Evolutionary conservation across 2,329 filamentous ascomycete genomes (phyloP).

Genomic region (Stylonectria norvegica): DNA sequence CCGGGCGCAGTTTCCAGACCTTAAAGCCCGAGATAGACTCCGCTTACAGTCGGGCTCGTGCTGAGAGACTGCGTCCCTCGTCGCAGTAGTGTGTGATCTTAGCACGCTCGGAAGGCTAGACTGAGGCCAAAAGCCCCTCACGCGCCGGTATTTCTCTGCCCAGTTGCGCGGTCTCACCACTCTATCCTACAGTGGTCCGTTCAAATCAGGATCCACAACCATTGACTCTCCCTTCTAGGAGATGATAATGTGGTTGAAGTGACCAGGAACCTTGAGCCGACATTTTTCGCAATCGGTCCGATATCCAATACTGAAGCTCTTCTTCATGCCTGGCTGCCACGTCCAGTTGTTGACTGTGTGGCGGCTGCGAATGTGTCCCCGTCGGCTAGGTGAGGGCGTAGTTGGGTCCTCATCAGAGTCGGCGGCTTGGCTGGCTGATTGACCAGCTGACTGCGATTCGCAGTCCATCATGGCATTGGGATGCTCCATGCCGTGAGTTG

Average conservation of each 20-base stretch:
- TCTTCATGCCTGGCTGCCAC: constrained; percentile 61
- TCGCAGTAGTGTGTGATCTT: too few relatives aligned
- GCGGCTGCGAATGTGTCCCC: constrained; percentile 55
- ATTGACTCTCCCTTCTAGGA: constrained; percentile 43
- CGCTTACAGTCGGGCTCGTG: too few relatives aligned
- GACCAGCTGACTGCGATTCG: constrained; percentile 25
- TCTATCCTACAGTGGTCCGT: constrained; percentile 23
- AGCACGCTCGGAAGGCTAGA: not conserved
- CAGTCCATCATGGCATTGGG: constrained; percentile 38
- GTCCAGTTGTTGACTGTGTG: constrained; percentile 61
- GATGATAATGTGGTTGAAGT: constrained; percentile 76
- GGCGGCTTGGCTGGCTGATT: constrained; percentile 17
- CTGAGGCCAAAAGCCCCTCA: constrained; percentile 1
- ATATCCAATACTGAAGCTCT: constrained; percentile 74
- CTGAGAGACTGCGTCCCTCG: too few relatives aligned
- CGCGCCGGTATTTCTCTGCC: constrained; percentile 12
- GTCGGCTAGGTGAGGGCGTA: constrained; percentile 48
- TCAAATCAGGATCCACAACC: constrained; percentile 24
- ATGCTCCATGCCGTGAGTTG: constrained; percentile 38
- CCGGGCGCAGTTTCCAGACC: too few relatives aligned
- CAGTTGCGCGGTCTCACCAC: constrained; percentile 26
- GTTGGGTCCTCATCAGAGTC: constrained; percentile 36
- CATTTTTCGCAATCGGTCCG: constrained; percentile 77
- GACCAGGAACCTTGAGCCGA: constrained; percentile 68
- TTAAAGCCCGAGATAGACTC: too few relatives aligned